phyloP scores from a whole-genome alignment of 805 yeast species.

The Metschnikowia kunwiensis region DNA sequence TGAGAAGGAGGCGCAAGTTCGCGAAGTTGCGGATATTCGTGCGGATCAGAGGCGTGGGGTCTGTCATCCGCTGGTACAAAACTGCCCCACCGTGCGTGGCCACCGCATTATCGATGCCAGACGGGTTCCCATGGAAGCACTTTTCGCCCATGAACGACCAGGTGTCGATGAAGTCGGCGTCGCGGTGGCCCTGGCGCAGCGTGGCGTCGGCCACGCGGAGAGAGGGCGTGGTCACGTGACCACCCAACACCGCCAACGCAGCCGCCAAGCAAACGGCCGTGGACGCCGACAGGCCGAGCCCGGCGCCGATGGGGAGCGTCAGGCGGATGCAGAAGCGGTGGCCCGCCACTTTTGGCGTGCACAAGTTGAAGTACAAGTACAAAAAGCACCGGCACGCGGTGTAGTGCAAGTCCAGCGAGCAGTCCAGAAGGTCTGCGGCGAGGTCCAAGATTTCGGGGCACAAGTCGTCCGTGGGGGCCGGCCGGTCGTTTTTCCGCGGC shows the following conservation, averaged over 20 bases:
- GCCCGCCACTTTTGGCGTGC: constrained; percentile 47
- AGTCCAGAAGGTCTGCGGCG: constrained; percentile 43
- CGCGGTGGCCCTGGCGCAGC: constrained; percentile 29
- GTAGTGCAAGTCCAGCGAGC: constrained; percentile 59
- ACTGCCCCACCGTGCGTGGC: constrained; percentile 97
- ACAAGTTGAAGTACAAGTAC: constrained; percentile 65
- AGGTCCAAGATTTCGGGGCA: constrained; percentile 55
- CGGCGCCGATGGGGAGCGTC: constrained; percentile 93
- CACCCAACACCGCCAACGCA: constrained; percentile 63
- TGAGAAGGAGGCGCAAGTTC: constrained; percentile 65
- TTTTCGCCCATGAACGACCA: constrained; percentile 95
- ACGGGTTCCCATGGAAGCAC: constrained; percentile 94
- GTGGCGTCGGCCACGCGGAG: constrained; percentile 31
- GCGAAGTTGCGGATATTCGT: constrained; percentile 74
- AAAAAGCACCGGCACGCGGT: constrained; percentile 81
- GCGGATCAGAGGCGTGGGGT: constrained; percentile 57
- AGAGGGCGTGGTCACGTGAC: constrained; percentile 44
- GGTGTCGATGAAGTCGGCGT: constrained; percentile 62
- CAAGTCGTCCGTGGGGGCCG: constrained; percentile 49
- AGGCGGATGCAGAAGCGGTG: constrained; percentile 67
- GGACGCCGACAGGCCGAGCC: constrained; percentile 92
- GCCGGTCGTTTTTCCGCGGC: constrained; percentile 21
- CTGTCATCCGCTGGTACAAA: constrained; percentile 65
- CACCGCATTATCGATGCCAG: constrained; percentile 95
- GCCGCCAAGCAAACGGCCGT: constrained; percentile 79